Evolutionary conservation across 2,329 filamentous ascomycete genomes (phyloP), one percentile per base, ranked within the genome.

Genomic region (Thielaviopsis euricoi): DNA sequence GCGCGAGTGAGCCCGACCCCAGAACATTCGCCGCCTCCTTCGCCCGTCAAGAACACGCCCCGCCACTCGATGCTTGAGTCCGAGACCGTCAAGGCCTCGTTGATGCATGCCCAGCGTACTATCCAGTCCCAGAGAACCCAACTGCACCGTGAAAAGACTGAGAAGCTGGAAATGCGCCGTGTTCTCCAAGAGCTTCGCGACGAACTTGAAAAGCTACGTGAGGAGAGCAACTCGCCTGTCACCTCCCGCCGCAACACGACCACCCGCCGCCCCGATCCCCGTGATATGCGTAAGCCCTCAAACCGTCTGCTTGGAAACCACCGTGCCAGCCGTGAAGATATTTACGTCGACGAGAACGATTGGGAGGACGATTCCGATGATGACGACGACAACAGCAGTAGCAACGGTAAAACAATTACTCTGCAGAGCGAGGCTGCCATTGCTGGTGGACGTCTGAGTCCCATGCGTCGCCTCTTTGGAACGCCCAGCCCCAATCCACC

Each of bases 121-220:
- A 96, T 98, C 60, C 91, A 97, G 69, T 95, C 89, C 65, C 80
- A 97, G 64, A 89, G 95, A 71, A 89, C 86, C 69, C 95, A 90
- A 65, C 87, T 97, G 52, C 91, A 98, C 69, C 86, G 93, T 37
- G 93, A 98, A 70, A 98, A 97, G 82, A 96, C 91, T 0, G 93
- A 98, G 70, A 98, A 96, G 75, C 80, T 97, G 26, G 93, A 98
- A 71, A 80, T 97, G 57, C 90, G 89, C 71, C 86, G 91, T 60
- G 88, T 98, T 79, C 80, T 97, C 29, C 91, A 97, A 71, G 93
- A 98, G 66, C 86, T 91, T 23, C 83, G 90, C 40, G 93, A 98
- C 67, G 93, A 98, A 66, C 73, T 98, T 26, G 93, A 86, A 66
- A 77, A 89, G 69, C 71, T 81, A 52, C 80, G 83, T 60, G 80